Percentiles rank a stretch among this genome's conserved stretches.
phyloP scores from a whole-genome alignment of 2,329 filamentous ascomycete genomes.

The Aspergillus transmontanensis region DNA sequence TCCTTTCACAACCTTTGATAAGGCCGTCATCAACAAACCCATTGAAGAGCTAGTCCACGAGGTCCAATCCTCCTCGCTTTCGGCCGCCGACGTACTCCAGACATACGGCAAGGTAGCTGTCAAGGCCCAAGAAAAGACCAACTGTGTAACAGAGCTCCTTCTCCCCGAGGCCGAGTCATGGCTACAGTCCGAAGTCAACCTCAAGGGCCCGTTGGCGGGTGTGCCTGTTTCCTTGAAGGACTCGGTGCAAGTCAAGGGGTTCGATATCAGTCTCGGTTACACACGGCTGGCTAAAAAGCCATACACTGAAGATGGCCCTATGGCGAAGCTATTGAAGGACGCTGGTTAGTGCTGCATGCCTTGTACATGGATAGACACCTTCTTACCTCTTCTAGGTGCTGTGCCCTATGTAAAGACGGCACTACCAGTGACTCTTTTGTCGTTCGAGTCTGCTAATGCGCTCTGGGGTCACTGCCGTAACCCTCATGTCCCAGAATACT shows the following conservation, averaged over 20 bases:
- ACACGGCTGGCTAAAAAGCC: conserved; percentile 72
- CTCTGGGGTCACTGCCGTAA: conserved; percentile 84
- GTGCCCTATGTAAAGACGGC: conserved; percentile 94
- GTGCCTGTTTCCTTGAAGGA: conserved; percentile 85
- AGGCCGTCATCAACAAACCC: conserved; percentile 68
- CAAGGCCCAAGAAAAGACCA: conserved; percentile 81
- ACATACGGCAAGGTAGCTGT: conserved; percentile 86
- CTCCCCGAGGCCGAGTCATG: conserved; percentile 76
- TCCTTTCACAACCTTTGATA: conserved; percentile 66
- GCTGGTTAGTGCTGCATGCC: conserved; percentile 54
- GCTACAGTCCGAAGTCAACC: conserved; percentile 64
- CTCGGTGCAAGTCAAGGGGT: conserved; percentile 76
- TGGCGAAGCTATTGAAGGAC: conserved; percentile 78
- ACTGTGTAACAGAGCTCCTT: conserved; percentile 86
- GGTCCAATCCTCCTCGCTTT: conserved; percentile 69
- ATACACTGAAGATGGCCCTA: conserved; percentile 66
- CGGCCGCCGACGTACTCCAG: conserved; percentile 73
- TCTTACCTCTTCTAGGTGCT: conserved; percentile 56
- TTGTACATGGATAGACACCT: background rate
- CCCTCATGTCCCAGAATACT: conserved; percentile 81
- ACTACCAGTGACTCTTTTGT: conserved; percentile 80
- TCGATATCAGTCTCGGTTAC: conserved; percentile 81
- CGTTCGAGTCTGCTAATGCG: conserved; percentile 77
- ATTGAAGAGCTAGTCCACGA: conserved; percentile 77
- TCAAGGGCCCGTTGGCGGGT: conserved; percentile 80